phyloP scores from a whole-genome alignment of 2,329 filamentous ascomycete genomes.

The Cryphonectria radicalis region DNA sequence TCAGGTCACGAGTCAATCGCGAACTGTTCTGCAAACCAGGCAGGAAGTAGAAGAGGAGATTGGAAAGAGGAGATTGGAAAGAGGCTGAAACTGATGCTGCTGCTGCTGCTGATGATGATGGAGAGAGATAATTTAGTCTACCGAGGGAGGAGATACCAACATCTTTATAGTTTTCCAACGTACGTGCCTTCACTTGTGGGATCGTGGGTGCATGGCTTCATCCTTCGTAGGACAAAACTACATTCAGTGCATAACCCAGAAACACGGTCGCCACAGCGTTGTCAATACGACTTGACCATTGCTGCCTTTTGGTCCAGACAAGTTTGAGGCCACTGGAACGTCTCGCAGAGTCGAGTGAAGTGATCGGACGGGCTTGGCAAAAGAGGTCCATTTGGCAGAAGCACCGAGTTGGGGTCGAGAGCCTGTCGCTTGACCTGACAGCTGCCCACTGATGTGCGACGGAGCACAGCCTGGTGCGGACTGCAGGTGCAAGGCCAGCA shows the following conservation, averaged over 20 bases:
- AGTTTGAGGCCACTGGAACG: conserved; percentile 24
- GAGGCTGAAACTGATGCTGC: conserved; percentile 26
- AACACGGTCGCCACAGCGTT: neutral
- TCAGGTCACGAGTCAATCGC: conserved; percentile 25
- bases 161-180: conserved; percentile 20
- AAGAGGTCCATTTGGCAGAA: neutral
- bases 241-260: neutral
- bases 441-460: neutral
- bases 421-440: conserved; percentile 11
- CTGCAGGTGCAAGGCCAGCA: conserved; percentile 7
- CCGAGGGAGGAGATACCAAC: neutral
- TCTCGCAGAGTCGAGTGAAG: conserved; percentile 14
- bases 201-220: neutral
- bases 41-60: conserved; percentile 18
- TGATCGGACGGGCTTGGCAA: conserved; percentile 23
- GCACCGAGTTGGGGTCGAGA: neutral
- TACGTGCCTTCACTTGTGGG: neutral
- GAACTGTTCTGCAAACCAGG: conserved; percentile 28
- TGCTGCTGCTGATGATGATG: conserved; percentile 27
- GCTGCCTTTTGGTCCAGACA: conserved; percentile 20
- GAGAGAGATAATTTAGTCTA: neutral
- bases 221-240: neutral
- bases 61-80: conserved; percentile 1
- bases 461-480: conserved; percentile 3
- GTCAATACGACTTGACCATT: neutral